Conservation (phyloP, 805 yeast genomes). For the Candida hispaniensis region DNA sequence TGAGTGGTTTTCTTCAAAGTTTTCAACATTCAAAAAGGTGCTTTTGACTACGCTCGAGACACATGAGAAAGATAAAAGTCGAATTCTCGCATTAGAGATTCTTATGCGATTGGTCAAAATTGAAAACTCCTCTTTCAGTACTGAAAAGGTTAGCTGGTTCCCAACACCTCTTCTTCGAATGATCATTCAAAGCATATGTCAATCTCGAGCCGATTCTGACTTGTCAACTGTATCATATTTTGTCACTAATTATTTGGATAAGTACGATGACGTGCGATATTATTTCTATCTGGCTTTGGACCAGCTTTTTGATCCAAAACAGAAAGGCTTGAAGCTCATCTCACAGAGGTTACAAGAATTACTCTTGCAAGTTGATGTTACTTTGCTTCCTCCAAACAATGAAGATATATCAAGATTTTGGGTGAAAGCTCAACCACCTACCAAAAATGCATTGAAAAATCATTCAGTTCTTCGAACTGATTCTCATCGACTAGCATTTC, state of each 20-base stretch:
- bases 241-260: constrained; percentile 42
- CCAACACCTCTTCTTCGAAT: constrained; percentile 43
- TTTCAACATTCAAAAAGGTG: constrained; percentile 41
- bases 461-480: constrained; percentile 17
- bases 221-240: constrained; percentile 41
- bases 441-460: constrained; percentile 8
- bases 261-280: constrained; percentile 68
- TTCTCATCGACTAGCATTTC: constrained; percentile 54
- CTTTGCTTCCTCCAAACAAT: constrained; percentile 22
- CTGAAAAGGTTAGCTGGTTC: constrained; percentile 44
- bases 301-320: constrained; percentile 18
- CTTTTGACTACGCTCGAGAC: constrained; percentile 35
- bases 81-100: constrained; percentile 21
- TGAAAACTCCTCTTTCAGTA: constrained; percentile 34
- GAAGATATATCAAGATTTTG: constrained; percentile 18
- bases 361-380: constrained; percentile 16
- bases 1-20: constrained; percentile 53
- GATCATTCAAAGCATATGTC: constrained; percentile 31
- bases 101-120: constrained; percentile 36
- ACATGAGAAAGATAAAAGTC: constrained; percentile 15
- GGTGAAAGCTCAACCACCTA: constrained; percentile 16
- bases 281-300: constrained; percentile 52
- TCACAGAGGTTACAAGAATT: constrained; percentile 20
- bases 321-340: constrained; percentile 13
- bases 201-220: constrained; percentile 28